Conservation (phyloP, 306 rosid genomes). For the Prosopis cineraria region DNA sequence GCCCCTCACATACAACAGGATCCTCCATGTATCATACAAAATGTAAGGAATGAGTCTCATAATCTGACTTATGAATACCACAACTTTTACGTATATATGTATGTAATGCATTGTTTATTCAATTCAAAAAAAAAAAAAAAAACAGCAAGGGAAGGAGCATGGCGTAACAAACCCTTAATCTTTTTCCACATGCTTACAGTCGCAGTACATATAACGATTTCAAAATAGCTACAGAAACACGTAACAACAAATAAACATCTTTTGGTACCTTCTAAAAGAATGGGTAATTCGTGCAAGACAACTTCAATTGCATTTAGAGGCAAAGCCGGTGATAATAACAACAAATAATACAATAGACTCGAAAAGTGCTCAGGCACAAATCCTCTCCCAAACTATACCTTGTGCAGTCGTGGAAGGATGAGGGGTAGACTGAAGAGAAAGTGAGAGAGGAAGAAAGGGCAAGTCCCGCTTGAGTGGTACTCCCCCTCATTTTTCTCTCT, state of each 20-base stretch:
- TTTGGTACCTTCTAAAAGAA: constrained; percentile 46
- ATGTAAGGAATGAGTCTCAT: neutral
- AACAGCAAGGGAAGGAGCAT: neutral
- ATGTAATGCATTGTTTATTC: too few species aligned
- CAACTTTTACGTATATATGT: too few species aligned
- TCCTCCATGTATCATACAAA: neutral
- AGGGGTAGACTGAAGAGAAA: neutral
- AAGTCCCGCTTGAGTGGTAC: neutral
- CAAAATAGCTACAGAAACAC: constrained; percentile 32
- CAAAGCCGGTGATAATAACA: constrained; percentile 49
- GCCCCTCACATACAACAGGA: too few species aligned
- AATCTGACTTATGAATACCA: too few species aligned
- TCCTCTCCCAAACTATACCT: neutral
- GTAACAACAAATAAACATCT: constrained; percentile 43
- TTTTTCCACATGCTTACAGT: neutral
- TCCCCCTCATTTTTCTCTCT: neutral
- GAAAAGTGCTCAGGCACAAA: constrained; percentile 35
- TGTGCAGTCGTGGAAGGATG: neutral
- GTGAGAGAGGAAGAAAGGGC: neutral
- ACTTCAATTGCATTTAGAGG: constrained; percentile 50
- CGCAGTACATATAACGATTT: neutral
- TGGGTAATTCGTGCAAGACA: constrained; percentile 46
- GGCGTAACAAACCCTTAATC: neutral
- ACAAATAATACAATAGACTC: constrained; percentile 43
- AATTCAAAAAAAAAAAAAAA: neutral